These are phyloP conservation scores for Cephaloascus albidus DNA, from an alignment of 805 yeast genomes.

Conservation along the genomic window DNA sequence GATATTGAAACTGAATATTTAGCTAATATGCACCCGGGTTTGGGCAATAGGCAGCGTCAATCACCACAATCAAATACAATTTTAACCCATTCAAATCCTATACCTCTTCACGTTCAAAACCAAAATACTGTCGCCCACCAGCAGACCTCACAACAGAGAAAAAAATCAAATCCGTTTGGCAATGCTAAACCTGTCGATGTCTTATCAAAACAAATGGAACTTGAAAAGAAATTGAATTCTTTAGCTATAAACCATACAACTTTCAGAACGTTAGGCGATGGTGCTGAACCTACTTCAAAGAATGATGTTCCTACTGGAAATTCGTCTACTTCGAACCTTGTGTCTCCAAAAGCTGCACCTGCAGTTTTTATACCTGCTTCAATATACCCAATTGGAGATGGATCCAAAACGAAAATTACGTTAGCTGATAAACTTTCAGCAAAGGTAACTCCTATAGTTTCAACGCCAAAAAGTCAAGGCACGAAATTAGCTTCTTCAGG, in stretches of 20 bases:
- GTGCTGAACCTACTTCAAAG: neutral
- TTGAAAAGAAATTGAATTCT: slow-evolving; percentile 38
- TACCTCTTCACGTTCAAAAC: neutral
- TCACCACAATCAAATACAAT: neutral
- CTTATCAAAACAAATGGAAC: slow-evolving; percentile 50
- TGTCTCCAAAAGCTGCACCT: neutral
- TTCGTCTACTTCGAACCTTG: neutral
- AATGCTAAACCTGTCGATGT: slow-evolving; percentile 81
- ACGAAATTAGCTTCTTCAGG: slow-evolving; percentile 2
- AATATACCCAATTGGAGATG: slow-evolving; percentile 1
- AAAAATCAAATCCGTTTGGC: slow-evolving; percentile 69
- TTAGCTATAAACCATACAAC: slow-evolving; percentile 36
- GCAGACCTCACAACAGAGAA: slow-evolving; percentile 10
- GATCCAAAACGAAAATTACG: neutral
- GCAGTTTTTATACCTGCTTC: neutral
- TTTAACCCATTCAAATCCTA: neutral
- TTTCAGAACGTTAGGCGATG: slow-evolving; percentile 12
- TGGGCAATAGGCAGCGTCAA: neutral
- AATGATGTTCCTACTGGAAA: neutral
- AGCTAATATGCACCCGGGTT: slow-evolving; percentile 3
- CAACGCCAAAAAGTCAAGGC: slow-evolving; percentile 6
- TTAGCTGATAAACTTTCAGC: neutral
- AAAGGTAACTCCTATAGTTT: slow-evolving; percentile 3
- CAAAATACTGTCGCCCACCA: slow-evolving; percentile 2
- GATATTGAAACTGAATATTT: slow-evolving; percentile 20